Evolutionary conservation across 1,139 yeast species (phyloP).

Genomic region (Oligophagozyma castellii): DNA sequence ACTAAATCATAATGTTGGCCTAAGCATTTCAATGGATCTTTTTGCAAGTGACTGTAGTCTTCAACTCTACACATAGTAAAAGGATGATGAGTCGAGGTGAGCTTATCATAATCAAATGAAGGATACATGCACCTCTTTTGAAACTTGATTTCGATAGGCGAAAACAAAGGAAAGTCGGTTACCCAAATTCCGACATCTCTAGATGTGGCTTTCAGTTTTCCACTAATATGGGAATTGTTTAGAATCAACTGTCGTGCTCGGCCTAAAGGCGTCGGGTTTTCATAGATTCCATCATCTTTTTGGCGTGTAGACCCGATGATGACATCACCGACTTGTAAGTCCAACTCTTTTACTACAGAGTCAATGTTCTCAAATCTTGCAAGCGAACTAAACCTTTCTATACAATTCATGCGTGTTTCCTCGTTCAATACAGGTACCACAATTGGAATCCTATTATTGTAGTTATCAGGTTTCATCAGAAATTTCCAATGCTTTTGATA

Average conservation of each 20-base stretch:
- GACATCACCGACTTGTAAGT: conserved; percentile 54
- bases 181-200: conserved; percentile 66
- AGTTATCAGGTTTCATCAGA: conserved; percentile 33
- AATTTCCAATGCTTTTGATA: conserved; percentile 28
- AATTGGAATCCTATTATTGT: conserved; percentile 47
- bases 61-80: conserved; percentile 78
- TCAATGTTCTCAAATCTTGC: conserved; percentile 25
- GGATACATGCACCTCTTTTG: conserved; percentile 37
- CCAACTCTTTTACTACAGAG: conserved; percentile 25
- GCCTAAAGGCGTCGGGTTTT: conserved; percentile 93
- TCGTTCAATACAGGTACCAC: conserved; percentile 35
- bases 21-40: conserved; percentile 48
- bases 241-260: conserved; percentile 65
- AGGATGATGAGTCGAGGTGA: conserved; percentile 85
- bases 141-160: conserved; percentile 32
- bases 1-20: conserved; percentile 97
- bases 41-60: conserved; percentile 44
- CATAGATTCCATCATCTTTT: conserved; percentile 39
- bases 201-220: conserved; percentile 13
- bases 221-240: conserved; percentile 28
- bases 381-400: conserved; percentile 24
- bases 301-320: conserved; percentile 66
- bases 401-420: conserved; percentile 33
- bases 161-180: conserved; percentile 78
- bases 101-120: conserved; percentile 33